Percentiles rank a stretch among this genome's conserved stretches.
phyloP scores from a whole-genome alignment of 768 basidiomycete genomes.

The Mycena rebaudengoi region DNA sequence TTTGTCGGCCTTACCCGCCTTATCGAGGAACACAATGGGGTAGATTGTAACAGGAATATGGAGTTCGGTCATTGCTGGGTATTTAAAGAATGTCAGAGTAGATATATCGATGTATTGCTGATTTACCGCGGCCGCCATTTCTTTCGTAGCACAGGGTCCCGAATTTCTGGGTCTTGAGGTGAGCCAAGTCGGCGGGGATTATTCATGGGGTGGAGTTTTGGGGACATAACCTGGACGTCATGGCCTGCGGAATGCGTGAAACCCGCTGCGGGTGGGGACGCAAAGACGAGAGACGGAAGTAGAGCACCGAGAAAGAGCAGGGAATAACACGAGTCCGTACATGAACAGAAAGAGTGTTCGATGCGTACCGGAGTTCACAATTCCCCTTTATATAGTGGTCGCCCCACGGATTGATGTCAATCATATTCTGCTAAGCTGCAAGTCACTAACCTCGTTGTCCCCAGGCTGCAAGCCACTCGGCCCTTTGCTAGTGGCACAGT shows the following conservation, averaged over 20 bases:
- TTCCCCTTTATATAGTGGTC: background rate
- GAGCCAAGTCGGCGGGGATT: background rate
- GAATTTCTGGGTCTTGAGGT: background rate
- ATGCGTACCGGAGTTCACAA: background rate
- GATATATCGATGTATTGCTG: background rate
- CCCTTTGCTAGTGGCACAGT: too few species aligned
- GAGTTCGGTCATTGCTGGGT: background rate
- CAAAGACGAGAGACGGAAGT: background rate
- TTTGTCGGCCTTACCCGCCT: too few species aligned
- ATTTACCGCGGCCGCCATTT: background rate
- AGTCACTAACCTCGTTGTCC: too few species aligned
- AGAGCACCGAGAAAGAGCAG: background rate
- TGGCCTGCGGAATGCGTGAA: background rate
- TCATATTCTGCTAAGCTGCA: too few species aligned
- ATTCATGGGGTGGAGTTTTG: background rate
- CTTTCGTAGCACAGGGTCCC: background rate
- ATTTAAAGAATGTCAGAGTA: background rate
- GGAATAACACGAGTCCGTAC: background rate
- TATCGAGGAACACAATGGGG: background rate
- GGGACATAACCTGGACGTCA: background rate
- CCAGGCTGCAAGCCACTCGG: too few species aligned
- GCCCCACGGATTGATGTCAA: too few species aligned
- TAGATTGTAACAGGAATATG: background rate
- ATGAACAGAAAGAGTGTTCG: background rate
- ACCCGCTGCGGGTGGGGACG: background rate